Conservation (phyloP, 352 stramenopile genomes). For the Elongisporangium prolatum region DNA sequence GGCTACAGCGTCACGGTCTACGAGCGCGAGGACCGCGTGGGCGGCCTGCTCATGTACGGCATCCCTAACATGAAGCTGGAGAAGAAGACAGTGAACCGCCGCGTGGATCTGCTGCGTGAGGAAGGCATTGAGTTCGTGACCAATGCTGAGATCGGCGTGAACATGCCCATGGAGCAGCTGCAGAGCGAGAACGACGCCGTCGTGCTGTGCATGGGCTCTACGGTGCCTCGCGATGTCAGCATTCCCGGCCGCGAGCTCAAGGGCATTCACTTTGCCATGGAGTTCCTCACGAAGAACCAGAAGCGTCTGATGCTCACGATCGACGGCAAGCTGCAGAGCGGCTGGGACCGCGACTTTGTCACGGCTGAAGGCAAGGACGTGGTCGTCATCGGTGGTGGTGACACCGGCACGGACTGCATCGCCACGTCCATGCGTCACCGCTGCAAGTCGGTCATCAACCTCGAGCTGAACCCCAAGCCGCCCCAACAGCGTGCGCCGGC, state of each 20-base stretch:
- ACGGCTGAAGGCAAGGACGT: conserved; percentile 97
- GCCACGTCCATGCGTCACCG: conserved; percentile 96
- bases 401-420: conserved; percentile 98
- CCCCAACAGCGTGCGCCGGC: conserved; percentile 85
- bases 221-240: conserved; percentile 92
- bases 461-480: conserved; percentile 94
- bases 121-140: conserved; percentile 98
- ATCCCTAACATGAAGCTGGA: conserved; percentile 99
- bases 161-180: conserved; percentile 72
- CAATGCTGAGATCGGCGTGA: conserved; percentile 91
- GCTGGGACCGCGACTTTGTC: conserved; percentile 94
- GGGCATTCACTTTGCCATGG: conserved; percentile 96
- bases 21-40: conserved; percentile 94
- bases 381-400: conserved; percentile 96
- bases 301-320: conserved; percentile 95
- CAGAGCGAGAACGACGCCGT: conserved; percentile 88
- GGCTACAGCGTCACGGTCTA: conserved; percentile 97
- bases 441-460: conserved; percentile 96
- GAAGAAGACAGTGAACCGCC: conserved; percentile 95
- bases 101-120: conserved; percentile 91
- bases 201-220: conserved; percentile 93
- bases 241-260: conserved; percentile 88
- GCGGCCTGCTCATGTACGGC: conserved; percentile 97
- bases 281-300: conserved; percentile 98
- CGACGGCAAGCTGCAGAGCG: conserved; percentile 94